Conservation (phyloP, 306 rosid species). For the Cicer yamashitae region DNA sequence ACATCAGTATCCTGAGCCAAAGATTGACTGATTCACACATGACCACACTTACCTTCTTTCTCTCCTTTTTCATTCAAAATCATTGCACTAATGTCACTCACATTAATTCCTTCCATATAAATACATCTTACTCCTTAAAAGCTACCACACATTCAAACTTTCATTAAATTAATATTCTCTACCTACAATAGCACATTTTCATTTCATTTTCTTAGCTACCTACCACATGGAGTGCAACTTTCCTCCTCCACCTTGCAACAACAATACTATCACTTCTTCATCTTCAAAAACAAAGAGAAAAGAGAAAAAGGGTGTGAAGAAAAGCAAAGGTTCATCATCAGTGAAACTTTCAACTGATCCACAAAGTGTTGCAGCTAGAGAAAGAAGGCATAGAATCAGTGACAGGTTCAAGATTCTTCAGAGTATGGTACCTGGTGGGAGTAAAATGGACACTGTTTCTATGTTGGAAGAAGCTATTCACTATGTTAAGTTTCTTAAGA, state of each 20-base stretch:
- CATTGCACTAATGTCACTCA: slow-evolving; percentile 29
- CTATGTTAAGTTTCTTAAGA: slow-evolving; percentile 80
- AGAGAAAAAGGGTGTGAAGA: slow-evolving; percentile 44
- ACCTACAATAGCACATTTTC: neutral
- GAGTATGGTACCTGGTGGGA: slow-evolving; percentile 92
- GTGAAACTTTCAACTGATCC: slow-evolving; percentile 89
- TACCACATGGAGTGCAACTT: slow-evolving; percentile 53
- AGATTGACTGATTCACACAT: slow-evolving; percentile 74
- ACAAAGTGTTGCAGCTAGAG: slow-evolving; percentile 92
- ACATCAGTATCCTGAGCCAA: slow-evolving; percentile 82
- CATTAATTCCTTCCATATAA: slow-evolving; percentile 41
- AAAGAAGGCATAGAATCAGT: slow-evolving; percentile 87
- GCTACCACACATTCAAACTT: neutral
- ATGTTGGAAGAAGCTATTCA: slow-evolving; percentile 90
- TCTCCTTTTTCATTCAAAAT: slow-evolving; percentile 46
- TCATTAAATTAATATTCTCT: neutral
- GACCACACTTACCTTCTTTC: slow-evolving; percentile 56
- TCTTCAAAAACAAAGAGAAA: slow-evolving; percentile 48
- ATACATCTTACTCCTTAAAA: slow-evolving; percentile 14
- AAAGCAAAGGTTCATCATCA: slow-evolving; percentile 39
- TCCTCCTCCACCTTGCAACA: neutral
- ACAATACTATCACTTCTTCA: slow-evolving; percentile 4
- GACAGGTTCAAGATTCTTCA: slow-evolving; percentile 88
- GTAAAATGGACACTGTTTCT: slow-evolving; percentile 88
- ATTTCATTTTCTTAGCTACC: neutral